Conservation (phyloP, 2,329 filamentous ascomycete genomes). For the Delphinella strobiligena region DNA sequence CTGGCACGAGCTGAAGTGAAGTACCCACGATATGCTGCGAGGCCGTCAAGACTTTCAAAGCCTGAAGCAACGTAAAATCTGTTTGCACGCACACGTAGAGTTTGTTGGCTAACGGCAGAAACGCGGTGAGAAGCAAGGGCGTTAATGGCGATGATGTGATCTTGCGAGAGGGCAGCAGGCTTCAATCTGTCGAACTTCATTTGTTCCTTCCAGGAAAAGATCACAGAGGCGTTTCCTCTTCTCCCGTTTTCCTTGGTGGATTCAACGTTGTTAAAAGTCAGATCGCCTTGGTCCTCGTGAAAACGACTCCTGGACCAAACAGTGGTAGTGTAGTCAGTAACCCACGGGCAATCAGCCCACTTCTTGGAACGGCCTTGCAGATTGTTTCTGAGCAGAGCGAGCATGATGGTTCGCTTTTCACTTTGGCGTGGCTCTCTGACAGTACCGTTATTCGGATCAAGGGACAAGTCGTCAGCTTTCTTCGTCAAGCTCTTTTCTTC, state of each 20-base stretch:
- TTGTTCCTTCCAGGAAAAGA: background rate
- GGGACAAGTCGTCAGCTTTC: background rate
- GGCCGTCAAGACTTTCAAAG: background rate
- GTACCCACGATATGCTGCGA: background rate
- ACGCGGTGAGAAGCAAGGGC: background rate
- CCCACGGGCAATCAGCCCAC: no score
- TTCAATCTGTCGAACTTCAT: background rate
- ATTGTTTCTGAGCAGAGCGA: no score
- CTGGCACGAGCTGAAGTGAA: background rate
- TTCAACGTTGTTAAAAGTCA: no score
- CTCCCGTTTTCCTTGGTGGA: no score
- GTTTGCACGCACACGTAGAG: background rate
- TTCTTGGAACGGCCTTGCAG: no score
- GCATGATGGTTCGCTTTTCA: no score
- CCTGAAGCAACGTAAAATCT: background rate
- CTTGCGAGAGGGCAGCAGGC: background rate
- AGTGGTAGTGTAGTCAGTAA: no score
- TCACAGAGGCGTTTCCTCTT: no score
- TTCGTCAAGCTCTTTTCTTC: slow-evolving; percentile 1
- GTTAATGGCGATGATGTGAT: background rate
- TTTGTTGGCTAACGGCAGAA: background rate
- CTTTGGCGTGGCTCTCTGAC: no score
- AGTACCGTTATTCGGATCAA: no score
- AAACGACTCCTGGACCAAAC: no score
- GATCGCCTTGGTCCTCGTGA: no score